These are phyloP conservation scores for Magnusiomyces ingens DNA, from an alignment of 1,139 yeast species.

Conservation along the genomic window DNA sequence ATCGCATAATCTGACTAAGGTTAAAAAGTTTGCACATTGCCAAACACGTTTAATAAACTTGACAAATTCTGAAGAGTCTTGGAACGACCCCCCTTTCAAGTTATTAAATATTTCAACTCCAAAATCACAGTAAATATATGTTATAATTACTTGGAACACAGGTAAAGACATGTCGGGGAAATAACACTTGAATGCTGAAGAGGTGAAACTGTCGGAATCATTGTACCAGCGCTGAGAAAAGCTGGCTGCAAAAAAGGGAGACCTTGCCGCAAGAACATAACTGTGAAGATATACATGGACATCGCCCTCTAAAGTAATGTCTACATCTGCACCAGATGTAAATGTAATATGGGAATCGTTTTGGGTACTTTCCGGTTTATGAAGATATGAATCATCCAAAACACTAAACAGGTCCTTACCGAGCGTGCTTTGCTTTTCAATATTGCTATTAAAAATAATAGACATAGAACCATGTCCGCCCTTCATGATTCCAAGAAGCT, in stretches of 20 bases:
- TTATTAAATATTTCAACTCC: constrained; percentile 42
- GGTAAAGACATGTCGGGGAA: constrained; percentile 40
- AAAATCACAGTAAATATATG: constrained; percentile 53
- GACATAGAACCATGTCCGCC: neutral
- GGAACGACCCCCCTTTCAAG: constrained; percentile 10
- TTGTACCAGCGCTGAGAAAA: constrained; percentile 52
- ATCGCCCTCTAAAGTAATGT: neutral
- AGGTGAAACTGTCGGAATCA: constrained; percentile 11
- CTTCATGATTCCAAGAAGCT: neutral
- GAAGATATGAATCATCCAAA: neutral
- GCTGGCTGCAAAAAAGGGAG: constrained; percentile 57
- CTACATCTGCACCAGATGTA: neutral
- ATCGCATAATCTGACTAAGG: constrained; percentile 53
- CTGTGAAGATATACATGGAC: constrained; percentile 38
- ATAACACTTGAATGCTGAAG: constrained; percentile 16
- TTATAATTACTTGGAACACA: constrained; percentile 48
- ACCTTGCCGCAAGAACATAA: constrained; percentile 46
- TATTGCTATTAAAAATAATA: constrained; percentile 1
- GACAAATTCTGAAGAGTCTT: constrained; percentile 43
- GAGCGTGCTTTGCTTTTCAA: neutral
- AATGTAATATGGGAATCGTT: neutral
- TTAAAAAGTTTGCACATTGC: constrained; percentile 56
- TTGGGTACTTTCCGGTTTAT: neutral
- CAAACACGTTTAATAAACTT: constrained; percentile 53
- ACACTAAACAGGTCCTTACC: neutral